Evolutionary conservation across 768 basidiomycete genomes (phyloP).

Genomic region (Leccinum subtestaceum): DNA sequence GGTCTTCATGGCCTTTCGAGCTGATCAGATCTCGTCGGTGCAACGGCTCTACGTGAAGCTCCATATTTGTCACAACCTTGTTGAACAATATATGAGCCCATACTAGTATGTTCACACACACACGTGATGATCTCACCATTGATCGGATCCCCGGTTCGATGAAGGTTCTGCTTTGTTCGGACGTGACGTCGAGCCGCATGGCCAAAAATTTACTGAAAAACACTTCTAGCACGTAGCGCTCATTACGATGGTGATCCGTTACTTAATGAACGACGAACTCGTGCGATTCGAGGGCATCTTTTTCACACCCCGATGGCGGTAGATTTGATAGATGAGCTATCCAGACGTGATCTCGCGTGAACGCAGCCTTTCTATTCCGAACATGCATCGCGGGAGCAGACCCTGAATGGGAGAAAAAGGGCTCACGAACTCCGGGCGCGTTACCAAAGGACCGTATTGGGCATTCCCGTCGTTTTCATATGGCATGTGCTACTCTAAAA

Average conservation of each 20-base stretch:
- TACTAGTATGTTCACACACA: background rate
- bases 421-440: background rate
- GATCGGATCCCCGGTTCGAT: background rate
- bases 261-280: background rate
- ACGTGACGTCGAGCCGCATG: background rate
- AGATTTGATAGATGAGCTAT: background rate
- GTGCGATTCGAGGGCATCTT: background rate
- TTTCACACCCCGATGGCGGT: background rate
- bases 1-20: background rate
- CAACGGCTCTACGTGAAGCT: background rate
- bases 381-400: background rate
- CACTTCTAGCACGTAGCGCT: background rate
- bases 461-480: background rate
- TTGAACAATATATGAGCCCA: background rate
- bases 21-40: background rate
- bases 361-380: background rate
- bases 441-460: background rate
- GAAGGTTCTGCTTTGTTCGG: background rate
- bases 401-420: background rate
- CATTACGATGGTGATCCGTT: background rate
- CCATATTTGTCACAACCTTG: too few relatives aligned
- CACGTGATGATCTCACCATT: background rate
- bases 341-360: background rate
- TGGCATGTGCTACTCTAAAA: background rate
- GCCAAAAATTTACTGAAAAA: background rate